Percentiles rank a stretch among this genome's conserved stretches.
These are phyloP conservation scores for Venturia oleaginea DNA, from an alignment of 2,329 filamentous ascomycete species.

Conservation along the genomic window DNA sequence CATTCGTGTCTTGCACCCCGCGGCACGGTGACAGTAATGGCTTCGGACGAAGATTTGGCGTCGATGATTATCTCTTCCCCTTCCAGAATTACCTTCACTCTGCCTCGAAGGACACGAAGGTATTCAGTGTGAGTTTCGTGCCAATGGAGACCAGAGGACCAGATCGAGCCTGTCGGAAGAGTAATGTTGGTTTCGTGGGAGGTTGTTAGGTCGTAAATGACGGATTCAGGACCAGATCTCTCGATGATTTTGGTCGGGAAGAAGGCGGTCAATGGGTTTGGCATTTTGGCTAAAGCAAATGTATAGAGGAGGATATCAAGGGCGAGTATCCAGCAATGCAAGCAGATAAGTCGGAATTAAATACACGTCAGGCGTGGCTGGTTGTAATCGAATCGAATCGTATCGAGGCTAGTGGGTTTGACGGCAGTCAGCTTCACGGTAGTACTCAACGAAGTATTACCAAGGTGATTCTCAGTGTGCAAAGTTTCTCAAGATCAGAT, in stretches of 20 bases:
- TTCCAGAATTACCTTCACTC: constrained; percentile 22
- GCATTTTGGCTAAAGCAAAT: neutral
- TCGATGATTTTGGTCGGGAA: constrained; percentile 14
- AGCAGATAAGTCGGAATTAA: neutral
- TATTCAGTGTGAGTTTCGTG: constrained; percentile 40
- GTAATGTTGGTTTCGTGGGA: constrained; percentile 33
- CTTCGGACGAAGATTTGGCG: constrained; percentile 13
- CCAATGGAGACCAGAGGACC: constrained; percentile 43
- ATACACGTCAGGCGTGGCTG: neutral
- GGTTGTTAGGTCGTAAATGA: constrained; percentile 30
- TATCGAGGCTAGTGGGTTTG: neutral
- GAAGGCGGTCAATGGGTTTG: neutral
- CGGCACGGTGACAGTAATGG: constrained; percentile 25
- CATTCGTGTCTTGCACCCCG: constrained; percentile 38
- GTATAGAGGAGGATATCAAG: neutral
- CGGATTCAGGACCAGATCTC: constrained; percentile 18
- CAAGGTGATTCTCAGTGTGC: neutral
- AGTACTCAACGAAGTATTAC: neutral
- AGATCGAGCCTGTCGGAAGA: constrained; percentile 35
- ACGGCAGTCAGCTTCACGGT: neutral
- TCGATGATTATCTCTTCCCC: constrained; percentile 19
- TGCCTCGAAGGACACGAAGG: constrained; percentile 34
- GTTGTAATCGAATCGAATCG: neutral
- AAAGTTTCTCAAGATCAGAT: neutral
- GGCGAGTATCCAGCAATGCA: neutral